phyloP scores from a whole-genome alignment of 192 early-diverging fungal species.

The Phlyctochytrium bullatum region DNA sequence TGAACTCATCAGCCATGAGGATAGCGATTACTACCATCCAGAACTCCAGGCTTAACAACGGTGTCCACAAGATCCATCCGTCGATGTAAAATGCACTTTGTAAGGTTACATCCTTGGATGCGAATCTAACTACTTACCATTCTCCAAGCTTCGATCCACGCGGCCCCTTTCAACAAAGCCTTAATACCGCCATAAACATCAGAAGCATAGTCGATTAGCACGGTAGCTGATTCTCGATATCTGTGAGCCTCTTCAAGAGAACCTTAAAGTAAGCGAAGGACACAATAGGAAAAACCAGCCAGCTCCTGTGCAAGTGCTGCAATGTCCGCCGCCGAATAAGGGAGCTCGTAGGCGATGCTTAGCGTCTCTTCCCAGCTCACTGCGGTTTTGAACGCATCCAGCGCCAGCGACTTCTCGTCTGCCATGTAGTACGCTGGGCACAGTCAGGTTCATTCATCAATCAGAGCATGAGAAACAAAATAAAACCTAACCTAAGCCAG shows the following conservation, averaged over 20 bases:
- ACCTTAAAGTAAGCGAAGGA: not conserved
- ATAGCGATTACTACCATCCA: conserved; percentile 29
- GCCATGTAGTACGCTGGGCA: conserved; percentile 52
- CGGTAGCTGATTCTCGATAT: conserved; percentile 65
- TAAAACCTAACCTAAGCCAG: conserved; percentile 52
- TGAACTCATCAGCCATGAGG: conserved; percentile 14
- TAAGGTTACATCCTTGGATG: conserved; percentile 3
- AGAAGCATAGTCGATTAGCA: conserved; percentile 69
- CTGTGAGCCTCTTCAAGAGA: conserved; percentile 51
- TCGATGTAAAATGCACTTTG: not conserved
- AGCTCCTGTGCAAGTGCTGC: conserved; percentile 53
- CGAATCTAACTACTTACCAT: conserved; percentile 32
- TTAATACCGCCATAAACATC: conserved; percentile 69
- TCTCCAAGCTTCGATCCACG: conserved; percentile 78
- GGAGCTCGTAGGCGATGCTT: conserved; percentile 57
- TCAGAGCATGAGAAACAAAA: no score
- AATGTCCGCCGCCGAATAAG: conserved; percentile 44
- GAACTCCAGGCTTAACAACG: conserved; percentile 51
- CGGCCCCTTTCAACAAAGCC: conserved; percentile 63
- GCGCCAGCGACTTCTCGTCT: conserved; percentile 53
- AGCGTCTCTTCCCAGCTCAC: conserved; percentile 68
- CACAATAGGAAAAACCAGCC: conserved; percentile 37
- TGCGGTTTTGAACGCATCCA: conserved; percentile 55
- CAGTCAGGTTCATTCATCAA: conserved; percentile 7
- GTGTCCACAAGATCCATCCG: not conserved